phyloP scores from a whole-genome alignment of 192 early-diverging fungal genomes.

The Linnemannia zychae region DNA sequence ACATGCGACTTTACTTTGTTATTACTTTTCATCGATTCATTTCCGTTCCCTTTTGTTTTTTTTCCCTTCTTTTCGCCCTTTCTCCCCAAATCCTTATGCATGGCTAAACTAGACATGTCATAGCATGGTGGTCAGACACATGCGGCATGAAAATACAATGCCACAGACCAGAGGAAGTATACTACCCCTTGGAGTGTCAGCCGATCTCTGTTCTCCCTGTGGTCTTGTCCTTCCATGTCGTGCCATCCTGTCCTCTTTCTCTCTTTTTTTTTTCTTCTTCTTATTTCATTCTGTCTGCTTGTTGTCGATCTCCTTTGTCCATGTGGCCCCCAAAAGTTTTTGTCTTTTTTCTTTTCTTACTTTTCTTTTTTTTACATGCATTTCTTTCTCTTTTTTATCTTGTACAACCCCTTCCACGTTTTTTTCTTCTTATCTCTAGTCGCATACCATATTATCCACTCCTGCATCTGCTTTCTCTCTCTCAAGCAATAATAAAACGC shows the following conservation, averaged over 20 bases:
- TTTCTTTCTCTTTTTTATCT: slow-evolving; percentile 9
- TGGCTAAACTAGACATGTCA: background rate
- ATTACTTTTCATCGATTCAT: background rate
- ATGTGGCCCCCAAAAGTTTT: background rate
- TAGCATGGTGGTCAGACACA: slow-evolving; percentile 1
- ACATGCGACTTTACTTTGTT: background rate
- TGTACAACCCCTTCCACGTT: background rate
- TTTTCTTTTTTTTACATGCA: background rate
- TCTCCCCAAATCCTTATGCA: background rate
- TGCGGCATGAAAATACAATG: background rate
- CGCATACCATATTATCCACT: background rate
- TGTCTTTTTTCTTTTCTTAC: slow-evolving; percentile 5
- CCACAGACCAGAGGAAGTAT: background rate
- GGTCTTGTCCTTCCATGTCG: slow-evolving; percentile 3
- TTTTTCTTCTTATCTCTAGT: background rate
- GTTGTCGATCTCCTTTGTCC: background rate
- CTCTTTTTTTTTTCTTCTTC: background rate
- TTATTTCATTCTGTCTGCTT: background rate
- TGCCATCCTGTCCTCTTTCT: background rate
- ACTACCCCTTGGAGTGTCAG: background rate
- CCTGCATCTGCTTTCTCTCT: background rate
- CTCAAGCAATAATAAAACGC: background rate
- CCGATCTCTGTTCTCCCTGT: background rate
- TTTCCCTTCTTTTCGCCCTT: background rate
- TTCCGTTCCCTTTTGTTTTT: background rate